These are phyloP conservation scores for Ogataea populi-albae DNA, from an alignment of 805 yeast species.

Conservation along the genomic window DNA sequence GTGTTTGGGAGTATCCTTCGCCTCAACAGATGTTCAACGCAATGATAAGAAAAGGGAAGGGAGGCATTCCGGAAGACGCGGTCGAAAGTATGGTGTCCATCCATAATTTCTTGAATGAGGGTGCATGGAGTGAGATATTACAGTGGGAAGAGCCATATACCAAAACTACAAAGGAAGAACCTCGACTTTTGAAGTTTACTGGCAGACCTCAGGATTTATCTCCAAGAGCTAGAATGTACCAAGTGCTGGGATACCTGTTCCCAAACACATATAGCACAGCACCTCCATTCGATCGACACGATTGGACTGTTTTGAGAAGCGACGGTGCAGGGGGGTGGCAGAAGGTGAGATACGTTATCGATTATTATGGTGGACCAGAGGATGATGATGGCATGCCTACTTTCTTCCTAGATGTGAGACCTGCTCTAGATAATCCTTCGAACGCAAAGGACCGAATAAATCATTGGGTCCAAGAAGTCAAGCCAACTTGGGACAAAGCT, in stretches of 20 bases:
- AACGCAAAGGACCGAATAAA: constrained; percentile 66
- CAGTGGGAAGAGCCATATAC: constrained; percentile 86
- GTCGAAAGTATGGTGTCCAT: constrained; percentile 96
- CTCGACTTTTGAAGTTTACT: constrained; percentile 79
- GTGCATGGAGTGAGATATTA: constrained; percentile 93
- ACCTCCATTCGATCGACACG: constrained; percentile 97
- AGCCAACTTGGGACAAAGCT: constrained; percentile 67
- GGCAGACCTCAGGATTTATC: constrained; percentile 88
- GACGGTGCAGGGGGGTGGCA: constrained; percentile 53
- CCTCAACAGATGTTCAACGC: constrained; percentile 99
- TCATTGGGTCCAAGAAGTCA: constrained; percentile 51
- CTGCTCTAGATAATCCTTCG: constrained; percentile 73
- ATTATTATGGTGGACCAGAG: constrained; percentile 94
- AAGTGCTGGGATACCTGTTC: constrained; percentile 61
- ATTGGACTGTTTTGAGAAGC: constrained; percentile 90
- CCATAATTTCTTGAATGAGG: constrained; percentile 94
- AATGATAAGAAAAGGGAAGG: constrained; percentile 91
- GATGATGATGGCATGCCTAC: constrained; percentile 84
- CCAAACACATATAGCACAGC: constrained; percentile 71
- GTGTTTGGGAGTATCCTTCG: constrained; percentile 97
- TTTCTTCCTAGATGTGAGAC: constrained; percentile 90
- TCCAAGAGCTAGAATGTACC: constrained; percentile 78
- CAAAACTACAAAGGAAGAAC: constrained; percentile 50
- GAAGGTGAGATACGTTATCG: constrained; percentile 87
- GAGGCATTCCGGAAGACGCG: constrained; percentile 89